Conservation (phyloP, 1,284 basidiomycete species). For the Moesziomyces sp. region DNA sequence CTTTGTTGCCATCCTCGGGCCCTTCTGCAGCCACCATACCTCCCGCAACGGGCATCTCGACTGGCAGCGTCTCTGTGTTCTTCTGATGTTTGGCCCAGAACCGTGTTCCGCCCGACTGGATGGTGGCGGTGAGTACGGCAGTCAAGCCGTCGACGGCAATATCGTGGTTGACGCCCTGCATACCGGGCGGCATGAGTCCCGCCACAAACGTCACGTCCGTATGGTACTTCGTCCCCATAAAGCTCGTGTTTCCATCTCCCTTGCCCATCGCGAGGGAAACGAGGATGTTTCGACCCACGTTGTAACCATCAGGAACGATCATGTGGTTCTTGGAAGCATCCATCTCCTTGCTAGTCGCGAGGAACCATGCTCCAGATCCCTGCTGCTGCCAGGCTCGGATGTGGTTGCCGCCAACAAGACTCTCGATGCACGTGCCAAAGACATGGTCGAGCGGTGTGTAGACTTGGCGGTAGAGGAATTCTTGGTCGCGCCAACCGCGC, state of each 20-base stretch:
- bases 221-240: slow-evolving; percentile 69
- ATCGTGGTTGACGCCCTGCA: slow-evolving; percentile 71
- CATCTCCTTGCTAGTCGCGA: slow-evolving; percentile 72
- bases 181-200: slow-evolving; percentile 73
- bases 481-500: slow-evolving; percentile 43
- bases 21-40: background rate
- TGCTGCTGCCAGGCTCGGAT: slow-evolving; percentile 73
- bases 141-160: slow-evolving; percentile 58
- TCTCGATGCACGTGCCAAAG: slow-evolving; percentile 72
- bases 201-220: slow-evolving; percentile 72
- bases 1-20: background rate
- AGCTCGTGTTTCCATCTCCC: slow-evolving; percentile 44
- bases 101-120: slow-evolving; percentile 12
- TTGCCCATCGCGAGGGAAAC: slow-evolving; percentile 48
- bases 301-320: slow-evolving; percentile 58
- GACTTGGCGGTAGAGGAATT: slow-evolving; percentile 55
- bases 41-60: background rate
- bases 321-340: slow-evolving; percentile 46
- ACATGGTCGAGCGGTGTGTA: slow-evolving; percentile 51
- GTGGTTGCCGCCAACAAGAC: slow-evolving; percentile 88
- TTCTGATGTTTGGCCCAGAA: slow-evolving; percentile 4
- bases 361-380: slow-evolving; percentile 79
- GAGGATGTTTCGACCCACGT: slow-evolving; percentile 76
- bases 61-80: background rate
- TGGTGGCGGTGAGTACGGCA: slow-evolving; percentile 51